Evolutionary conservation across 768 basidiomycete genomes (phyloP), one percentile per base, ranked within the genome.

Genomic region (Psilocybe cubensis): DNA sequence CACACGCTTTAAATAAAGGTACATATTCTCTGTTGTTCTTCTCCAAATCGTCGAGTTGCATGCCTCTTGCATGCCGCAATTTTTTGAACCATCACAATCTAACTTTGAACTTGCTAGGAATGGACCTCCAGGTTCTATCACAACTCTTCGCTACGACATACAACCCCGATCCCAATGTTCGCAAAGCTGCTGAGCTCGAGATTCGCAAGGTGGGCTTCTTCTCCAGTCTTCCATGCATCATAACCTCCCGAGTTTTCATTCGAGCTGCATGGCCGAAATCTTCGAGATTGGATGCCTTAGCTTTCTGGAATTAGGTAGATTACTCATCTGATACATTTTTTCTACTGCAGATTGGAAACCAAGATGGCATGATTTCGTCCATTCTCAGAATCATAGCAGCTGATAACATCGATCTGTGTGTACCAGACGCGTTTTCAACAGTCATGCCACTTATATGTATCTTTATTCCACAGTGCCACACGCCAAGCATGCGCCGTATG

Each of bases 401-500:
- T 59, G 89, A 91, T 77, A 83, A 73, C 65, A 81, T 92, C 66
- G 91, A 92, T 76, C 75, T 85, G 88, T 94, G 68, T 79, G 86
- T 83, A 64, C 68, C 48, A 35, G 76, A 76, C 79, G 76, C 74
- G 65, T 68, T 63, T 56, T 53, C 42, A 25, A 27, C 35, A 52
- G 31, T 52, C 21, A 58, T 42, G 14, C 33, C 29, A 7, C 31
- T 54, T 35, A n/a, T 18, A 43, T 42, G 5, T 40, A 42, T 33
- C 23, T 31, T 11, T 18, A 31, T 45, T 51, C 21, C 47, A 24
- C 70, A 93, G 91, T 56, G 81, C 91, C 23, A 92, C 89, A 54
- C 90, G 92, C 38, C 92, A 94, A 66, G 89, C 94, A 0, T 88
- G 89, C 63, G 82, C 89, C 12, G 91, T 96, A 20, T 96, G 89